Conservation (phyloP, 306 rosid species). For the Lotus japonicus region DNA sequence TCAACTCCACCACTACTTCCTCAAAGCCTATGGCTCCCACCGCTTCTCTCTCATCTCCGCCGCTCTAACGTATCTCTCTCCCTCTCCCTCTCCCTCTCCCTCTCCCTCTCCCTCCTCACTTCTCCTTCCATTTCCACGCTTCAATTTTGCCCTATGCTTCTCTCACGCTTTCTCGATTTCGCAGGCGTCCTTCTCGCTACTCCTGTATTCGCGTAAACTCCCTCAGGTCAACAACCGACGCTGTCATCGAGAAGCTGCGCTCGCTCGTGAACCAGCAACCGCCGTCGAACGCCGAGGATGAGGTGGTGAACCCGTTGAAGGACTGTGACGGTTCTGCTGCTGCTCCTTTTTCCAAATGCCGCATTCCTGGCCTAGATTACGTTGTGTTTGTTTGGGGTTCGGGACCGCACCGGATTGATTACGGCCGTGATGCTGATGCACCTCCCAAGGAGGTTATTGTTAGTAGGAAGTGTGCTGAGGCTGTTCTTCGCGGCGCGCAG, state of each 20-base stretch:
- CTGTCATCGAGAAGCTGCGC: constrained; percentile 47
- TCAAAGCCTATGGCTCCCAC: constrained; percentile 59
- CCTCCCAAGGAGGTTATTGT: constrained; percentile 82
- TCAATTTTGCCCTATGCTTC: not conserved
- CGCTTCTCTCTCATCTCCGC: constrained; percentile 70
- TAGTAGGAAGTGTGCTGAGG: constrained; percentile 94
- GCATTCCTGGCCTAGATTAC: constrained; percentile 63
- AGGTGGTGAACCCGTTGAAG: constrained; percentile 20
- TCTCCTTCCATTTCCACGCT: not conserved
- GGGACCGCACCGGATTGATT: constrained; percentile 68
- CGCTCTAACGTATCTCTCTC: constrained; percentile 66
- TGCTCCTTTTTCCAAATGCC: constrained; percentile 51
- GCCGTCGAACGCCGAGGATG: not conserved
- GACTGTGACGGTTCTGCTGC: constrained; percentile 3
- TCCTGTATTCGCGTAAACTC: constrained; percentile 84
- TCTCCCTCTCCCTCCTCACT: too few relatives aligned
- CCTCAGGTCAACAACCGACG: constrained; percentile 52
- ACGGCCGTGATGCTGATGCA: constrained; percentile 41
- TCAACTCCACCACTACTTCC: constrained; percentile 57
- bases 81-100: too few relatives aligned
- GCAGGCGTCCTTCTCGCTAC: constrained; percentile 83
- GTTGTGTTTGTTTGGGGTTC: constrained; percentile 82
- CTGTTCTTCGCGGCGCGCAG: constrained; percentile 98
- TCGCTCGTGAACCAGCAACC: constrained; percentile 25
- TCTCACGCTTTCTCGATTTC: not conserved